A percentile compares a stretch with the other conserved stretches of the same genome.
These are phyloP conservation scores for Echria macrotheca DNA, from an alignment of 495 filamentous ascomycete species.

Conservation along the genomic window DNA sequence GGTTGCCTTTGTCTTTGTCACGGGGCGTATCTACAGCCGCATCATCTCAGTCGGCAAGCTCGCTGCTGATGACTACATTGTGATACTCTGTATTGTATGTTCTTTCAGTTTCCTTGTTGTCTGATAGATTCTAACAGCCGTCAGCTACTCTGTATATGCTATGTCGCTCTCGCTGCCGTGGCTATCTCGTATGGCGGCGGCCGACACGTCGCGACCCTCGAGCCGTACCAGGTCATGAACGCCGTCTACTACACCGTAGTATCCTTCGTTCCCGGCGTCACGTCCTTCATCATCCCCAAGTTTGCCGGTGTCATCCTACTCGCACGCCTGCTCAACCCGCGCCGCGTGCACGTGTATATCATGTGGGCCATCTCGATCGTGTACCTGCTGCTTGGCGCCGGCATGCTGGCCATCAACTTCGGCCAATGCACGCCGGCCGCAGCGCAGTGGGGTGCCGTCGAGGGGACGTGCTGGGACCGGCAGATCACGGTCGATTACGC, in stretches of 20 bases:
- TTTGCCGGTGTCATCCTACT: conserved; percentile 24
- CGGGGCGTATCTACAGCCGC: conserved; percentile 18
- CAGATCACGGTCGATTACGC: conserved; percentile 18
- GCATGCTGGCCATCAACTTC: conserved; percentile 21
- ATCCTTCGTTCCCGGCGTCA: conserved; percentile 23
- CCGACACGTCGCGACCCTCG: conserved; percentile 14
- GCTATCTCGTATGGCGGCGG: conserved; percentile 18
- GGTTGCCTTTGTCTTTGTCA: conserved; percentile 17
- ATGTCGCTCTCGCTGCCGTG: conserved; percentile 12
- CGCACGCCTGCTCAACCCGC: conserved; percentile 18
- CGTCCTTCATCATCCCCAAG: conserved; percentile 22
- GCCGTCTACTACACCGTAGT: conserved; percentile 19
- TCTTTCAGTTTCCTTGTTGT: background rate
- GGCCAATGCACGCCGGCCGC: conserved; percentile 20
- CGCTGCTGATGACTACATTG: conserved; percentile 11
- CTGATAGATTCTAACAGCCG: background rate
- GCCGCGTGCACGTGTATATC: conserved; percentile 6
- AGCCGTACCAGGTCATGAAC: conserved; percentile 3
- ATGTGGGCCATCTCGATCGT: conserved; percentile 21
- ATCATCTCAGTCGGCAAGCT: conserved; percentile 11
- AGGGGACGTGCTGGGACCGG: conserved; percentile 17
- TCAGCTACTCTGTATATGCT: conserved; percentile 19
- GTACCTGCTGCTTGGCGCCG: conserved; percentile 9
- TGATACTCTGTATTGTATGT: conserved; percentile 12
- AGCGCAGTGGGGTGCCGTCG: conserved; percentile 17